Evolutionary conservation across 108 stramenopile species (phyloP).

Genomic region (Mayamaea pseudoterrestris): DNA sequence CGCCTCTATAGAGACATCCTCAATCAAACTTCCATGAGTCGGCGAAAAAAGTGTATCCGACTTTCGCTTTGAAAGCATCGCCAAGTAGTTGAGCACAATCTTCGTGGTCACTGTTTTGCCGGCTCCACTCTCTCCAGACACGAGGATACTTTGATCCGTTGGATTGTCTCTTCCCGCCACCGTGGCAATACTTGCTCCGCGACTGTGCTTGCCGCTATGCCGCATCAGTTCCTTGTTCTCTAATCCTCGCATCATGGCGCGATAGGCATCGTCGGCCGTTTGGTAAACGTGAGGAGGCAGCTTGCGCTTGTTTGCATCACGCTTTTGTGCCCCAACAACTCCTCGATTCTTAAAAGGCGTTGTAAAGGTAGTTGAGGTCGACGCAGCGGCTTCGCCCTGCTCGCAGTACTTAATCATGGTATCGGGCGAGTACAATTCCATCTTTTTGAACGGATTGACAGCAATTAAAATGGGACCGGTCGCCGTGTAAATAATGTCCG

Average conservation of each 20-base stretch:
- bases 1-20: constrained; percentile 55
- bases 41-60: constrained; percentile 1
- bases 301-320: constrained; percentile 7
- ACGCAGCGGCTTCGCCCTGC: constrained; percentile 37
- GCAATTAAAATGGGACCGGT: constrained; percentile 89
- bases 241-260: constrained; percentile 84
- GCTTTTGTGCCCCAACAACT: constrained; percentile 22
- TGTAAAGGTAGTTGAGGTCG: constrained; percentile 1
- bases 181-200: constrained; percentile 6
- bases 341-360: constrained; percentile 37
- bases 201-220: not conserved
- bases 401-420: constrained; percentile 70
- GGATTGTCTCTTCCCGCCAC: constrained; percentile 12
- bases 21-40: not conserved
- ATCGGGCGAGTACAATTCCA: constrained; percentile 68
- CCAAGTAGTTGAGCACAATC: constrained; percentile 87
- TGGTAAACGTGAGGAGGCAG: constrained; percentile 91
- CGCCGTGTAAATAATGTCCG: constrained; percentile 81
- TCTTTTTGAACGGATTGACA: constrained; percentile 89
- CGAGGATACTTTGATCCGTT: constrained; percentile 84
- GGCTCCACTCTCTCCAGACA: constrained; percentile 89
- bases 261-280: constrained; percentile 90
- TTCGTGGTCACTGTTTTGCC: constrained; percentile 98
- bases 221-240: constrained; percentile 51
- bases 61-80: constrained; percentile 60